Conservation (phyloP, 805 yeast genomes). For the Metschnikowia borealis region DNA sequence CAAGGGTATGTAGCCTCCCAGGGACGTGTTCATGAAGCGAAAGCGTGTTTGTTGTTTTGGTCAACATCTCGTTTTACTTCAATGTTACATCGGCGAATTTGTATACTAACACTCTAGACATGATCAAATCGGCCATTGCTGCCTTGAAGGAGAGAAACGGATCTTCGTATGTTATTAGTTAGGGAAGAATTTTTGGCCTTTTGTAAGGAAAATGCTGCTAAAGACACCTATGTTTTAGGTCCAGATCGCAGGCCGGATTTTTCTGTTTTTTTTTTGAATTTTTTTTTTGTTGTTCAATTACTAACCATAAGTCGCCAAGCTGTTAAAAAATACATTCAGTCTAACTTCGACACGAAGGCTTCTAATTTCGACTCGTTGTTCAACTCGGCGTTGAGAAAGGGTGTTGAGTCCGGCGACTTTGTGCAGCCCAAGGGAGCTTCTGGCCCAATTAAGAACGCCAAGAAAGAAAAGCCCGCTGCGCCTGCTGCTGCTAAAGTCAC, state of each 20-base stretch:
- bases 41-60: constrained; percentile 4
- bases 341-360: constrained; percentile 56
- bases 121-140: constrained; percentile 64
- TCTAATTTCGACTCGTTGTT: constrained; percentile 69
- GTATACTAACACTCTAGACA: constrained; percentile 36
- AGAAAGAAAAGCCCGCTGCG: constrained; percentile 28
- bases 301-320: constrained; percentile 68
- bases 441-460: constrained; percentile 72
- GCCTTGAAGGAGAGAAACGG: constrained; percentile 79
- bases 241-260: neutral
- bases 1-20: constrained; percentile 13
- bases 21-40: neutral
- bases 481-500: constrained; percentile 6
- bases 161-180: constrained; percentile 47
- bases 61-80: neutral
- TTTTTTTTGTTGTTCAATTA: constrained; percentile 2
- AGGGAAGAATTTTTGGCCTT: neutral
- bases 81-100: neutral
- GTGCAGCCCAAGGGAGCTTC: constrained; percentile 87
- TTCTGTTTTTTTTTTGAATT: too few relatives aligned
- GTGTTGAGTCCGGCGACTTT: constrained; percentile 73
- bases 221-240: neutral
- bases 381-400: constrained; percentile 75
- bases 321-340: constrained; percentile 73
- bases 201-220: neutral